Conservation (phyloP, 2,329 filamentous ascomycete species). For the Epichloe hybrida region DNA sequence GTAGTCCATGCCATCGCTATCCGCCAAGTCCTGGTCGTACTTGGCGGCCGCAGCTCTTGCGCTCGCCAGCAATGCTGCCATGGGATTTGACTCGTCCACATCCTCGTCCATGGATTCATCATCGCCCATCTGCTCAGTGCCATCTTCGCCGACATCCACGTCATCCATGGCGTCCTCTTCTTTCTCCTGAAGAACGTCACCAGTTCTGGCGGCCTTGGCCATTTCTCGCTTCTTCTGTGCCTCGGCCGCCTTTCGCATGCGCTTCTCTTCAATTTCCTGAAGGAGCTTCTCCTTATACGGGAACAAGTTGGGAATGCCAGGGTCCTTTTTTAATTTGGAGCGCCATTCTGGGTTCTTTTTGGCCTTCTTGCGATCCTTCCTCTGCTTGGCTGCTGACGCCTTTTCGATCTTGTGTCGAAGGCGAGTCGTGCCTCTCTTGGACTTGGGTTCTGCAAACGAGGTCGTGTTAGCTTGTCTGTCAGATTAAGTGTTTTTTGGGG, state of each 20-base stretch:
- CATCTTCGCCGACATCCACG: slow-evolving; percentile 34
- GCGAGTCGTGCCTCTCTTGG: slow-evolving; percentile 80
- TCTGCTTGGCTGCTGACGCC: slow-evolving; percentile 76
- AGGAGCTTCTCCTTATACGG: slow-evolving; percentile 95
- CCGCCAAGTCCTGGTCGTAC: slow-evolving; percentile 53
- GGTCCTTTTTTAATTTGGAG: slow-evolving; percentile 91
- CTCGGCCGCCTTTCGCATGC: slow-evolving; percentile 69
- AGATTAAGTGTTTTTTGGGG: too few species aligned
- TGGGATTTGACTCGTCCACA: slow-evolving; percentile 64
- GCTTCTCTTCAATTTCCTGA: slow-evolving; percentile 84
- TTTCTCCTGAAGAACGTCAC: slow-evolving; percentile 31
- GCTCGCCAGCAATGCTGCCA: slow-evolving; percentile 81
- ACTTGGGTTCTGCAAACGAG: slow-evolving; percentile 61
- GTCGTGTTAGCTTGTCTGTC: background rate
- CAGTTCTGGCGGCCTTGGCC: slow-evolving; percentile 52
- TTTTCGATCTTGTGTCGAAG: slow-evolving; percentile 95
- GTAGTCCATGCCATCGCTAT: slow-evolving; percentile 44
- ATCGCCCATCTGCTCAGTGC: slow-evolving; percentile 36
- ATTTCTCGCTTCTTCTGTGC: slow-evolving; percentile 56
- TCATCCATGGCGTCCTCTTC: slow-evolving; percentile 33
- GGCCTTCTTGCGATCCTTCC: slow-evolving; percentile 73
- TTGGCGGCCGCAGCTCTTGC: slow-evolving; percentile 64
- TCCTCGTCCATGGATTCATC: slow-evolving; percentile 38
- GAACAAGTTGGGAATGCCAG: slow-evolving; percentile 92
- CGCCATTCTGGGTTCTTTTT: slow-evolving; percentile 98